A percentile compares a stretch with the other conserved stretches of the same genome.
Conservation (phyloP, 331 rosid species). For the Rhamnella rubrinervis region DNA sequence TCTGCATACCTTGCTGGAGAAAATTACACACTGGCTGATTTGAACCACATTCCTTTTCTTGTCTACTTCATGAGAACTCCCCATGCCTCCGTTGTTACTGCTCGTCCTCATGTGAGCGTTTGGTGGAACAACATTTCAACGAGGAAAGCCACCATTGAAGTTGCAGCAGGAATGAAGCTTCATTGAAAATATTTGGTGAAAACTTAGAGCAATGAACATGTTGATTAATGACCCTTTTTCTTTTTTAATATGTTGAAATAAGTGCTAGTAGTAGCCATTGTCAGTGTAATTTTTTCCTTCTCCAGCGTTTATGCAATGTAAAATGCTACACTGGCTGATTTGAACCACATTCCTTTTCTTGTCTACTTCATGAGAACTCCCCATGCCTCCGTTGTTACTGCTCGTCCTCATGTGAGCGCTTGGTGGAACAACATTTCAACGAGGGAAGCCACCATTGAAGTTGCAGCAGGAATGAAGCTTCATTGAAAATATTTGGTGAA, state of each 20-base stretch:
- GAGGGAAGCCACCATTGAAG: constrained; percentile 19
- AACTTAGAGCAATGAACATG: too few relatives aligned
- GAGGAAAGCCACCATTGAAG: constrained; percentile 20
- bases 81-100: neutral
- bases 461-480: constrained; percentile 20
- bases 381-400: neutral
- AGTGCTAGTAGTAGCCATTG: too few relatives aligned
- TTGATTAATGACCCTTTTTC: too few relatives aligned
- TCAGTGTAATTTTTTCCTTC: too few relatives aligned
- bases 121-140: constrained; percentile 37
- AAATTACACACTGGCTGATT: constrained; percentile 26
- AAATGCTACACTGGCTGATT: constrained; percentile 23
- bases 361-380: constrained; percentile 30
- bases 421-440: constrained; percentile 37
- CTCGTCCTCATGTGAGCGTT: constrained; percentile 18
- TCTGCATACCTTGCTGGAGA: constrained; percentile 29
- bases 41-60: constrained; percentile 21
- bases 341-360: constrained; percentile 21
- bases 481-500: too few relatives aligned
- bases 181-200: too few relatives aligned
- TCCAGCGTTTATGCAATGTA: too few relatives aligned
- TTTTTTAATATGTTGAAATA: too few relatives aligned
- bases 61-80: constrained; percentile 30
- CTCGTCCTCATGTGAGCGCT: constrained; percentile 19
- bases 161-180: constrained; percentile 20